Base-by-base conservation (phyloP, 1,284 basidiomycete species). In the Apiotrichum akiyoshidainum region DNA sequence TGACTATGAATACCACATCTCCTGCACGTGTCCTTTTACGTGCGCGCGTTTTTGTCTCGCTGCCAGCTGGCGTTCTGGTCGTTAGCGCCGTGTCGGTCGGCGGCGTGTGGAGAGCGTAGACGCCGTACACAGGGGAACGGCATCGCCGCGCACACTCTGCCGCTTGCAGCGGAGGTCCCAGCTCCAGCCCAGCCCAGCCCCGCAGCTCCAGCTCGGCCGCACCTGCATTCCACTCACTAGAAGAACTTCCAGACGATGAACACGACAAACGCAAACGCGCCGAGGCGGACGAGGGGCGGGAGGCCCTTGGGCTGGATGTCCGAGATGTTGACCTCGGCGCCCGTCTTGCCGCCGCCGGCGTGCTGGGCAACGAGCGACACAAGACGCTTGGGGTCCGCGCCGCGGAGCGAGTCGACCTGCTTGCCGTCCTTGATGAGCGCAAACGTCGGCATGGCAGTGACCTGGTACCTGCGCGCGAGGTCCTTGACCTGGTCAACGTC, bases 381-480 rank as follows among this genome's bases (percentile, higher is more conserved):
- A 40, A 79, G 72, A 22, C 72, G 72, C 14, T 73, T 68, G 19
- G 75, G 69, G 41, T 69, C 67, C 4, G 77, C 77, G 1, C 77
- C 77, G 59, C 68, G 68, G 34, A 77, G 75, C 70, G 78, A 72
- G 40, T 68, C 75, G 16, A 79, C 64, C 56, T 75, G 72, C 34
- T 66, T 49, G 5, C 78, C 78, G 44, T 71, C 78, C 65, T 80
- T 80, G 61, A 80, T 54, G 55, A 80, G 78, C 61, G 79, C 75
- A 70, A 81, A 81, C 5, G 80, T 81, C 3, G 80, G 80, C 79
- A 81, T 80, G 16, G 80, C 80, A 7, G 68, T 58, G 39, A 81
- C 69, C 17, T 65, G 54, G 69, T 75, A 80, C 42, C 77, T 63
- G 44, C 67, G 67, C 17, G 80, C 78, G 21, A 80, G 70, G 33